These are phyloP conservation scores for Myriangium duriaei DNA, from an alignment of 2,329 filamentous ascomycete species.

Conservation along the genomic window DNA sequence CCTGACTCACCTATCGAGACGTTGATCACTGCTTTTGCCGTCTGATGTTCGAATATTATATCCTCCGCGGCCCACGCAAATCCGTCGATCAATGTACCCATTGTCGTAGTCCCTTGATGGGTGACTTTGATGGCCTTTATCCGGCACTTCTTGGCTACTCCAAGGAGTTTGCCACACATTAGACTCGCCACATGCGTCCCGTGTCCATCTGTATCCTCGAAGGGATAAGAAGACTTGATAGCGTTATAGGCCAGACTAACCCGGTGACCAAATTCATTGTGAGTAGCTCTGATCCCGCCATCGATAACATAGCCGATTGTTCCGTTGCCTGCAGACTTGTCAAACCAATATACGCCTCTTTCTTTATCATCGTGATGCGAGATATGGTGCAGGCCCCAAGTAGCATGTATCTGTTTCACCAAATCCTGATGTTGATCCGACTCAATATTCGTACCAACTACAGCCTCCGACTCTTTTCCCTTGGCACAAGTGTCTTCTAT, in stretches of 20 bases:
- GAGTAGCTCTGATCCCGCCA: constrained; percentile 16
- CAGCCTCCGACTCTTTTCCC: no score
- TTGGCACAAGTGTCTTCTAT: no score
- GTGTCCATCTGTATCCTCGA: constrained; percentile 44
- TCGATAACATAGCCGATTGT: constrained; percentile 32
- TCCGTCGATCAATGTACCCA: constrained; percentile 45
- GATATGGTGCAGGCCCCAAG: no score
- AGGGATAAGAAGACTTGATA: constrained; percentile 15
- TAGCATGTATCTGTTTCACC: no score
- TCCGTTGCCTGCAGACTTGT: no score
- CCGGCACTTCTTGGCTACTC: constrained; percentile 47
- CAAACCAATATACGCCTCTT: no score
- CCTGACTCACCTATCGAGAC: constrained; percentile 47
- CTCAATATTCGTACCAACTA: no score
- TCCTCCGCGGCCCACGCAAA: constrained; percentile 40
- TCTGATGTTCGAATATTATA: constrained; percentile 11
- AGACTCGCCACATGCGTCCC: constrained; percentile 53
- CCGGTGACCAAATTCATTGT: constrained; percentile 25
- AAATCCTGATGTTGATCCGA: no score
- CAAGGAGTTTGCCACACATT: constrained; percentile 47
- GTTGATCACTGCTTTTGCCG: constrained; percentile 38
- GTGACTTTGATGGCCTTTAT: constrained; percentile 49
- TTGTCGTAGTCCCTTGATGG: constrained; percentile 29
- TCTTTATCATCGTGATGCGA: no score
- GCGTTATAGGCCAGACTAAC: constrained; percentile 23